Base-by-base conservation (phyloP, 805 yeast genomes). In the Zygosaccharomyces bailii region DNA sequence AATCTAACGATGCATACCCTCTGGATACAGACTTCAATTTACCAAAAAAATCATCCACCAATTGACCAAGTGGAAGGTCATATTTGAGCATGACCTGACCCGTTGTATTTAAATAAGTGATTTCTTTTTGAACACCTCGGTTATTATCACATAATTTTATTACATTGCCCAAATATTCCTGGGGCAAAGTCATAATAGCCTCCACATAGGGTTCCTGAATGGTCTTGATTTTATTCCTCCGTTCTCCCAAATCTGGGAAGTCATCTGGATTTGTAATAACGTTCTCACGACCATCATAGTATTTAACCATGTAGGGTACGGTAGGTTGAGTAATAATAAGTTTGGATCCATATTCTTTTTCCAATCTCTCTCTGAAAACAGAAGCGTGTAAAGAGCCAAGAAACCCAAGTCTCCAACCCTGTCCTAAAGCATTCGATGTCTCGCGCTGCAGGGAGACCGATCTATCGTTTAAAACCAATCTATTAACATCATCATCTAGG, bases 371-470 rank as follows among this genome's bases (percentile, higher is more conserved):
- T 56, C 85, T 84, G 66, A 91, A 91, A 1, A 91, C 97, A 7
- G 95, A 84, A 0, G 98, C 97, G 69, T 91, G 99, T 25, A 91
- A 67, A 0, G 97, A 87, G 0, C 99, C 99, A 23, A 91, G 68
- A 60, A 91, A 91, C 1, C 99, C 99, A 27, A 91, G 68, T 65
- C 98, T 79, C 99, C 99, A 91, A 27, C 99, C 99, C 58, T 90
- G 93, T 0, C 99, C 99, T 45, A 91, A 70, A 0, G 98, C 98
- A 59, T 82, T 85, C 0, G 97, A 90, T 0, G 96, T 86, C 56
- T 91, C 97, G 55, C 90, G 79, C 56, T 86, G 89, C 40, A 91
- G 71, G 0, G 93, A 80, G 1, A 93, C 98, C 1, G 96, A 84
- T 56, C 97, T 78, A 60, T 91, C 99, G 61, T 91, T 91, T 46